Percentiles rank a stretch among this genome's conserved stretches.
Conservation (phyloP, 2,329 filamentous ascomycete species). For the Hortaea werneckii region DNA sequence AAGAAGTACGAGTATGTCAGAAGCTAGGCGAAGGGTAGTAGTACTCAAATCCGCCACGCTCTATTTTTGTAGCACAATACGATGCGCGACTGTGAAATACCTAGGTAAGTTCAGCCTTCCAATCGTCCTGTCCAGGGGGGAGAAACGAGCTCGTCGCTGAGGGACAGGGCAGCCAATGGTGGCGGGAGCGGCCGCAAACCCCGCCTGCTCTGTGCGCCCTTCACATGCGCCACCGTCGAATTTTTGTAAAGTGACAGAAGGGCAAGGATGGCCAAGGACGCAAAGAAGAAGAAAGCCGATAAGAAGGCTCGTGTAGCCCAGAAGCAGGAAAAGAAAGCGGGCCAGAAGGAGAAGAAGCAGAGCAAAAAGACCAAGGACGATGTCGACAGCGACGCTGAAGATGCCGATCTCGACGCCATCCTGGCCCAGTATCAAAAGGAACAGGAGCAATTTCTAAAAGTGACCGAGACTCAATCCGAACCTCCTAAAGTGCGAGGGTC, state of each 20-base stretch:
- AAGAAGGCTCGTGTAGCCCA: constrained; percentile 28
- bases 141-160: no score
- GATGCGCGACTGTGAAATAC: no score
- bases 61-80: no score
- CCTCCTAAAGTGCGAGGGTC: constrained; percentile 73
- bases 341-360: constrained; percentile 63
- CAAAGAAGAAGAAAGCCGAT: constrained; percentile 28
- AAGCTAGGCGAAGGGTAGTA: background rate
- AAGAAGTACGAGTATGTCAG: no score
- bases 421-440: constrained; percentile 83
- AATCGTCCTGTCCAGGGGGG: no score
- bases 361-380: constrained; percentile 71
- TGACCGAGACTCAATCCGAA: constrained; percentile 66
- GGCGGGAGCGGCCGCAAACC: no score
- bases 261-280: constrained; percentile 39
- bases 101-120: no score
- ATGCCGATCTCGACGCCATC: constrained; percentile 85
- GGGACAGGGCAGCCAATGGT: no score
- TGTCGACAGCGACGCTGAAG: constrained; percentile 76
- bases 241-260: no score
- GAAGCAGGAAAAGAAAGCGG: constrained; percentile 46
- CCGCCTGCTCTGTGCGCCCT: no score
- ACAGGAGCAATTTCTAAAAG: constrained; percentile 87
- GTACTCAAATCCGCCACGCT: background rate
- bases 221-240: no score